These are phyloP conservation scores for Neoboletus magnificus DNA, from an alignment of 768 basidiomycete genomes.

Conservation along the genomic window DNA sequence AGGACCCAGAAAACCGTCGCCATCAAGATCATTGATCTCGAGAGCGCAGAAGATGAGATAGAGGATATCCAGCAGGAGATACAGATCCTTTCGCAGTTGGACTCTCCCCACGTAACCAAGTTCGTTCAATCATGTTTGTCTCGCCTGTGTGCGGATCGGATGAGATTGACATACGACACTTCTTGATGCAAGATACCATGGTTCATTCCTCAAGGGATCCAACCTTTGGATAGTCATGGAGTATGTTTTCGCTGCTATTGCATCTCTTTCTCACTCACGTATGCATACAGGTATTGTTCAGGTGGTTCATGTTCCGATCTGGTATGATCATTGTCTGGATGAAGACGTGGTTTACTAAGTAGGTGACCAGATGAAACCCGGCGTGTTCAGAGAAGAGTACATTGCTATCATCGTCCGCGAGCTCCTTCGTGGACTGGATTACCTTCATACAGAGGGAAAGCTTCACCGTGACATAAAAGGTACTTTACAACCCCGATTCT, in stretches of 20 bases:
- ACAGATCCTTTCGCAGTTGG: constrained; percentile 93
- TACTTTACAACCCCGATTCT: constrained; percentile 25
- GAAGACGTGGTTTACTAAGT: constrained; percentile 6
- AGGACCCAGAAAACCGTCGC: constrained; percentile 95
- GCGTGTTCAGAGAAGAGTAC: constrained; percentile 96
- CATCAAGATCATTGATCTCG: constrained; percentile 99
- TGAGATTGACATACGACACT: constrained; percentile 31
- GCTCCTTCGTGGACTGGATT: constrained; percentile 87
- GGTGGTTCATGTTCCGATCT: constrained; percentile 98
- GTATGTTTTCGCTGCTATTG: constrained; percentile 43
- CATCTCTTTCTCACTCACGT: constrained; percentile 7
- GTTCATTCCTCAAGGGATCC: constrained; percentile 92
- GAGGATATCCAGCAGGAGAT: constrained; percentile 99
- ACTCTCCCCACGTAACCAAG: constrained; percentile 96
- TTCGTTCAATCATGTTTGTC: constrained; percentile 42
- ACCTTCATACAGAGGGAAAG: constrained; percentile 94
- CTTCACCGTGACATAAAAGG: constrained; percentile 99
- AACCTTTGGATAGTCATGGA: constrained; percentile 99
- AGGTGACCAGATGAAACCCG: constrained; percentile 86
- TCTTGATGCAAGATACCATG: constrained; percentile 72
- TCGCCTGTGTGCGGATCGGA: constrained; percentile 26
- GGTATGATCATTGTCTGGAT: constrained; percentile 44
- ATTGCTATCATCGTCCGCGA: constrained; percentile 97
- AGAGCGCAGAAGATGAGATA: constrained; percentile 98
- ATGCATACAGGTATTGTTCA: constrained; percentile 75